These are phyloP conservation scores for Platismatia glauca DNA, from an alignment of 495 filamentous ascomycete genomes.

Conservation along the genomic window DNA sequence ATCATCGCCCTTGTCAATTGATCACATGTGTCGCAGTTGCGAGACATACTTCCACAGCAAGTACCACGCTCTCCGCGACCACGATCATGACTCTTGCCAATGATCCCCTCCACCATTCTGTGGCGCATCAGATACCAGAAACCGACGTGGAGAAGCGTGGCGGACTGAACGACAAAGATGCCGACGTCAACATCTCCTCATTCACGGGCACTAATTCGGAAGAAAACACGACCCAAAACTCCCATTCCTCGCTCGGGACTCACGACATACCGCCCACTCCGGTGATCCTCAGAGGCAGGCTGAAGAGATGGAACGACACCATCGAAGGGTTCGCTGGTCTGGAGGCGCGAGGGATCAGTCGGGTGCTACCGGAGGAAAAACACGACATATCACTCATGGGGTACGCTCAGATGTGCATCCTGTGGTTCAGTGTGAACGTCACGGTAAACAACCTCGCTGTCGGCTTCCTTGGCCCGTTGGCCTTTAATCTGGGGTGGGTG, in stretches of 20 bases:
- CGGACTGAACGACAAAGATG: slow-evolving; percentile 2
- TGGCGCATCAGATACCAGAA: slow-evolving; percentile 7
- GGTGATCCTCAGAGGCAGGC: slow-evolving; percentile 11
- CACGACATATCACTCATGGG: slow-evolving; percentile 29
- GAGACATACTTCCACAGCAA: neutral
- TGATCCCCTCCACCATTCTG: neutral
- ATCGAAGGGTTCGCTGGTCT: slow-evolving; percentile 41
- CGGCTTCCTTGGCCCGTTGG: slow-evolving; percentile 57
- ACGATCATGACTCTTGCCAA: neutral
- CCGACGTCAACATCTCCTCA: neutral
- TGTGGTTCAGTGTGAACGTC: slow-evolving; percentile 71
- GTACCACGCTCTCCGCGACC: neutral
- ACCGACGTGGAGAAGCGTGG: slow-evolving; percentile 14
- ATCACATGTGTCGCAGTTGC: neutral
- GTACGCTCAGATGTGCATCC: slow-evolving; percentile 51
- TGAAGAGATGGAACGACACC: slow-evolving; percentile 23
- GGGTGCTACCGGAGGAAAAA: slow-evolving; percentile 49
- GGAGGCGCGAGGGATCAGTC: slow-evolving; percentile 61
- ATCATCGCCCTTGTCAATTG: neutral
- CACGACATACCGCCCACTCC: slow-evolving; percentile 23
- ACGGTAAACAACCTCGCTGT: slow-evolving; percentile 66
- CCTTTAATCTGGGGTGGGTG: slow-evolving; percentile 54
- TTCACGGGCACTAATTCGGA: slow-evolving; percentile 1
- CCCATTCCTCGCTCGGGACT: neutral
- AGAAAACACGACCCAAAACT: neutral